Percentiles rank a stretch among this genome's conserved stretches.
Evolutionary conservation across 345 rosid species (phyloP).

Genomic region (Trapa bicornis): DNA sequence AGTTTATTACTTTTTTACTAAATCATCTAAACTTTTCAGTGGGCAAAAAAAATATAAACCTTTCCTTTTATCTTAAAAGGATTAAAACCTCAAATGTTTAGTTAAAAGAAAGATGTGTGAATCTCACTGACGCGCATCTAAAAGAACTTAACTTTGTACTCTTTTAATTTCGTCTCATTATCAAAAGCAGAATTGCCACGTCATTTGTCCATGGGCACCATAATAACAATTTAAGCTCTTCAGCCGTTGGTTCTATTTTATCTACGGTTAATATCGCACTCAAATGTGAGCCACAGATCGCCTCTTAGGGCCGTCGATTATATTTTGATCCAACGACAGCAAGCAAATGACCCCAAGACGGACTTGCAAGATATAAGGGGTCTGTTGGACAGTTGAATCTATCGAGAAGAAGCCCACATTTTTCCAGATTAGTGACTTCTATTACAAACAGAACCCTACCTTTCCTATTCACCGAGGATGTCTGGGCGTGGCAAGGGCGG

Average conservation of each 20-base stretch:
- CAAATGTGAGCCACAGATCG: not conserved
- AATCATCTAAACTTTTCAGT: too few species aligned
- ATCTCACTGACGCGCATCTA: too few species aligned
- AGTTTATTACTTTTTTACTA: too few species aligned
- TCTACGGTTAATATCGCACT: not conserved
- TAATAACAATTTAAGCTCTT: not conserved
- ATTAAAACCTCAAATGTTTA: too few species aligned
- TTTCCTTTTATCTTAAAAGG: too few species aligned
- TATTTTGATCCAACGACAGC: not conserved
- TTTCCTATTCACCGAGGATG: not conserved
- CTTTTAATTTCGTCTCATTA: too few species aligned
- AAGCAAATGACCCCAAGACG: not conserved
- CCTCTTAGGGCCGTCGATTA: not conserved
- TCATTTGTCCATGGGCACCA: not conserved
- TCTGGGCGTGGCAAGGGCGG: slow-evolving; percentile 11
- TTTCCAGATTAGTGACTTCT: not conserved
- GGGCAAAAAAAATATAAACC: too few species aligned
- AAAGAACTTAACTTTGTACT: too few species aligned
- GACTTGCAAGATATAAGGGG: not conserved
- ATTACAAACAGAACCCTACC: not conserved
- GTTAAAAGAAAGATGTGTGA: not conserved
- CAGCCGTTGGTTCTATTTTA: not conserved
- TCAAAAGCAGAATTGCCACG: not conserved
- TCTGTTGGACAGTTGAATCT: not conserved
- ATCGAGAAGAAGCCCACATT: not conserved